Evolutionary conservation across 2,329 filamentous ascomycete genomes (phyloP).

Genomic region (Magnaporthiopsis incrustans): DNA sequence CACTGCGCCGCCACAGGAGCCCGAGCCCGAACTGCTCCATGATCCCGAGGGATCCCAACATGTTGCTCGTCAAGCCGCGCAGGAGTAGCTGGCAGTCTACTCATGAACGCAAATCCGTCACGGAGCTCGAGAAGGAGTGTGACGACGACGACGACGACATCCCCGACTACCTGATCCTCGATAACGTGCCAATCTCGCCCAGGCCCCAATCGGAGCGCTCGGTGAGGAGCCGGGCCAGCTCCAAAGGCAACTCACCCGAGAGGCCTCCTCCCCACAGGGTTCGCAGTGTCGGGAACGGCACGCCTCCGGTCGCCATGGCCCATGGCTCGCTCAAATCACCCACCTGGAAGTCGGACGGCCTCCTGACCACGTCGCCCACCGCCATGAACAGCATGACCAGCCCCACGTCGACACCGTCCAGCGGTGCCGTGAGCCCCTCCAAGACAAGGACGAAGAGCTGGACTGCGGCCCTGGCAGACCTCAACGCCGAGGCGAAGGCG

Average conservation of each 20-base stretch:
- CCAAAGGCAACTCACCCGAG: slow-evolving; percentile 26
- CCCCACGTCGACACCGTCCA: slow-evolving; percentile 8
- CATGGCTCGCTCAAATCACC: slow-evolving; percentile 51
- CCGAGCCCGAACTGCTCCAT: slow-evolving; percentile 42
- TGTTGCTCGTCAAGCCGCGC: slow-evolving; percentile 31
- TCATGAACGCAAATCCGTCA: slow-evolving; percentile 54
- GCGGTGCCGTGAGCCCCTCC: slow-evolving; percentile 29
- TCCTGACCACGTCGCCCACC: slow-evolving; percentile 6
- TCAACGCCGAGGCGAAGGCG: slow-evolving; percentile 65
- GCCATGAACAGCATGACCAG: not conserved
- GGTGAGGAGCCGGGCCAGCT: slow-evolving; percentile 32
- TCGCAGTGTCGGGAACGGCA: slow-evolving; percentile 49
- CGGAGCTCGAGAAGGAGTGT: slow-evolving; percentile 68
- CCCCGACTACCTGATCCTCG: slow-evolving; percentile 69
- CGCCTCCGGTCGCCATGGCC: slow-evolving; percentile 49
- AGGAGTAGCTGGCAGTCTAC: slow-evolving; percentile 67
- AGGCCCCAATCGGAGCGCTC: slow-evolving; percentile 49
- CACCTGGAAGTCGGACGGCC: slow-evolving; percentile 29
- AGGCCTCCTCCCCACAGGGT: not conserved
- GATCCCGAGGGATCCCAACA: slow-evolving; percentile 33
- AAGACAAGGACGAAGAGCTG: slow-evolving; percentile 63
- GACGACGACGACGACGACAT: slow-evolving; percentile 70
- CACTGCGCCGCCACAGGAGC: slow-evolving; percentile 37
- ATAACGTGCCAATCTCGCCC: slow-evolving; percentile 79
- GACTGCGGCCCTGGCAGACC: slow-evolving; percentile 59